Conservation (phyloP, 2,329 filamentous ascomycete genomes). For the Botryotinia convoluta region DNA sequence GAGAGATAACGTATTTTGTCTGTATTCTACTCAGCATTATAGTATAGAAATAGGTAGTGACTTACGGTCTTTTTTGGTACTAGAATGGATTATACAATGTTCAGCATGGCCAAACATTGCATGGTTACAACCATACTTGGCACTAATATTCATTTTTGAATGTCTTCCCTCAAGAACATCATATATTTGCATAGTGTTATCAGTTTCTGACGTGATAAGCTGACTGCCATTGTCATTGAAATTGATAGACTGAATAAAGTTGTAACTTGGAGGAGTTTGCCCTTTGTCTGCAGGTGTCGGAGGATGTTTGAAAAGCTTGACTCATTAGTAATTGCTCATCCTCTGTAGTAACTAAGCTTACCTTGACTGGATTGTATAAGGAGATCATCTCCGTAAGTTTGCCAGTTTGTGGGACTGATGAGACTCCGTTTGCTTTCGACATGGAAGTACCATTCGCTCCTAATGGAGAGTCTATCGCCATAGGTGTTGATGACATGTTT, state of each 20-base stretch:
- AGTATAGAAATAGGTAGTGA: not conserved
- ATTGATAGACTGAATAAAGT: slow-evolving; percentile 83
- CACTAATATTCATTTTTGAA: slow-evolving; percentile 85
- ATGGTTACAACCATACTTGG: slow-evolving; percentile 94
- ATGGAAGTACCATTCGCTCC: slow-evolving; percentile 28
- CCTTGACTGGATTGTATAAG: slow-evolving; percentile 77
- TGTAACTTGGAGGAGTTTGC: slow-evolving; percentile 38
- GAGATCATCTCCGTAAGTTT: slow-evolving; percentile 76
- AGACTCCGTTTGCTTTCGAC: slow-evolving; percentile 25
- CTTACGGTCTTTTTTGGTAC: slow-evolving; percentile 86
- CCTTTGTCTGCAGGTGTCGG: slow-evolving; percentile 46
- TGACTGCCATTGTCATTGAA: slow-evolving; percentile 95
- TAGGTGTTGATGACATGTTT: slow-evolving; percentile 37
- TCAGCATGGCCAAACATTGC: slow-evolving; percentile 92
- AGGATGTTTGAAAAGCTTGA: slow-evolving; percentile 59
- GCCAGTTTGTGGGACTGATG: slow-evolving; percentile 42
- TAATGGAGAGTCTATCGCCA: slow-evolving; percentile 38
- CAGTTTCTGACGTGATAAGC: slow-evolving; percentile 84
- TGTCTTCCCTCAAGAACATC: slow-evolving; percentile 87
- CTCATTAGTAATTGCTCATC: slow-evolving; percentile 21
- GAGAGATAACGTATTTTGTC: slow-evolving; percentile 83
- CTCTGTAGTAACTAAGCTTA: slow-evolving; percentile 41
- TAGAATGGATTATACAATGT: slow-evolving; percentile 86
- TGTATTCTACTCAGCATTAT: slow-evolving; percentile 34
- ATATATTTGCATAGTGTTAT: slow-evolving; percentile 94